Evolutionary conservation across 345 rosid species (phyloP), one percentile per base, ranked within the genome.

Genomic region (Citrus hindsii): DNA sequence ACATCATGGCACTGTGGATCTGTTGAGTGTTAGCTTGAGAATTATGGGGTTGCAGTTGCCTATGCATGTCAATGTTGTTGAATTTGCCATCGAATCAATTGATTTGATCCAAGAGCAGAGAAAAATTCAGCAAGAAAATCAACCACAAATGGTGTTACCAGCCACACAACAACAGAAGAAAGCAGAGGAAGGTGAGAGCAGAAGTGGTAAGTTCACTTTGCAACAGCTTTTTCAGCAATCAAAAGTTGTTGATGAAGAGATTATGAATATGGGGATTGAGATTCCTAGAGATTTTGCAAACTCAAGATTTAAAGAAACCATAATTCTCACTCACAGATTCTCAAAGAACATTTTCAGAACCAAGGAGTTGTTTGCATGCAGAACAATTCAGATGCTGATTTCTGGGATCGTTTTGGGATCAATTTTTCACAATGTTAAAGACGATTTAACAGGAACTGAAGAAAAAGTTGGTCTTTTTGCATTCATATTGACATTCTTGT

Each of bases 391-490:
- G 61, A 92, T 94, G 94, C 80, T 96, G 86, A 63, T 89, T 63
- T 90, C 97, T 9, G 97, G 98, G 58, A 79, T 96, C 9, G 95
- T 96, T 75, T 83, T 96, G 21, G 99, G 99, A n/a, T 90, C 95
- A 27, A 91, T 96, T 71, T 96, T 96, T 76, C 86, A 84, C 81
- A 84, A 88, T 61, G 84, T 90, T 7, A 87, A 83, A 76, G 93
- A 90, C 24, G 90, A 90, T 83, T 56, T 93, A 4, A 24, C 67
- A 1, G 97, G 98, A 53, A 92, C 99, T 1, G 79, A 87, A 32
- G 97, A 92, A 83, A 87, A 89, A 68, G 98, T 96, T n/a, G 99
- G 99, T 16, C 83, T 96, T 37, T 96, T 94, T 71, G 99, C 99
- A 0, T 96, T 96, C 79, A 88, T 90, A 82, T 77, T 96, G 75